Base-by-base conservation (phyloP, 768 basidiomycete species). In the Tephrocybe sp. region DNA sequence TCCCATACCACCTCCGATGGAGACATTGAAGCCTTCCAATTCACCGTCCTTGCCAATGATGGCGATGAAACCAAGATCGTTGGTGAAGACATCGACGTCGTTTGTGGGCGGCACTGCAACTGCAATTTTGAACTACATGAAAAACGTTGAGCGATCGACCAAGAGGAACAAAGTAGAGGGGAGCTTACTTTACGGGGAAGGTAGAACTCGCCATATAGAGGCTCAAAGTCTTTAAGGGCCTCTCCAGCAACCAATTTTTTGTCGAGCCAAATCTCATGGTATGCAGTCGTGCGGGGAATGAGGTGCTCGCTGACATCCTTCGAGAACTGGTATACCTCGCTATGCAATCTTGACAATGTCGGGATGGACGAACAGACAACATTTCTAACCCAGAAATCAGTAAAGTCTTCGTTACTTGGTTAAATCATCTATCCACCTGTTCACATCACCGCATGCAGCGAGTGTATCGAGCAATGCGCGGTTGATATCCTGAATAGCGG, bases 261-360 rank as follows among this genome's bases (percentile, higher is more conserved):
- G 73, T 98, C 94, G 35, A 98, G 76, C 96, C 96, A 99, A 55
- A 99, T 98, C 70, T 99, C 97, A 64, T 98, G 92, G 66, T 99
- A 98, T 5, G 97, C 97, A 4, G 84, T 83, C 4, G 95, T 98
- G 37, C 84, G 79, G 18, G 97, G 97, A 27, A 97, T 76, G 34
- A 99, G 80, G 62, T 90, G 86, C 52, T 85, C 82, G 69, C 92
- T 94, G 62, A 95, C 80, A 50, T 76, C 74, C 61, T 87, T 92
- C 1, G 92, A 80, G 60, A 98, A 97, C 31, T 86, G 78, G 61
- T 83, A 92, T 12, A 93, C 92, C 65, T 87, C 79, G 18, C 70
- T 68, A 69, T 99, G 97, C 25, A 97, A 74, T 53, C 79, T 83
- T n/a, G 95, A 96, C 58, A 92, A 69, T 1, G 89, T 78, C 5